Base-by-base conservation (phyloP, 75 land plant species). In the Azolla pinnata region DNA sequence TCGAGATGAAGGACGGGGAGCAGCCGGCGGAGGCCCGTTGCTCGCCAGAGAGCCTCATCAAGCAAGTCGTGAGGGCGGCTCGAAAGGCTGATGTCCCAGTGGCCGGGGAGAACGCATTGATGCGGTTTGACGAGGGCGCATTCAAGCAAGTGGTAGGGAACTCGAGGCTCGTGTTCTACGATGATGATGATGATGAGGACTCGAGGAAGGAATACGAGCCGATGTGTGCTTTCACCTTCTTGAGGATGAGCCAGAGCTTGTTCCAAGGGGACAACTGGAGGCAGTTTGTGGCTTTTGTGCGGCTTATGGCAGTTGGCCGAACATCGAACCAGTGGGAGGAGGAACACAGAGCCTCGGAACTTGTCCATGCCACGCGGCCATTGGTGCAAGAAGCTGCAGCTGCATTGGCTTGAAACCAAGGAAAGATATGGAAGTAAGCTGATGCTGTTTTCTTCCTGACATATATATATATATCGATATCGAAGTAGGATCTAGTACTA, bases 211-310 rank as follows among this genome's bases (percentile, higher is more conserved):
- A 18, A 23, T 46, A 46, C 21, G 49, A 61, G 24, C 63, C 63
- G 1, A 62, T 88, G 78, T 54, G 72, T 29, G 84, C 89, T 19
- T 88, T 88, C 60, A 88, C 93, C 7, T 88, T 65, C 32, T 57
- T 88, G 56, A 74, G 93, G 59, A 76, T 88, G 93, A 84, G 76
- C 35, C 73, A 79, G 74, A 71, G 27, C 33, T 33, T 88, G 72
- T 85, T 88, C 40, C 82, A 88, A 34, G 70, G 62, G 45, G 82
- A 81, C 0, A 84, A 87, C 18, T 87, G 91, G 91, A 31, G 82
- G 35, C 29, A 70, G 18, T 71, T 88, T 35, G 93, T 88, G 24
- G 68, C 68, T 44, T 88, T 88, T 58, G 93, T 88, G 44, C 82
- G 63, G 73, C 64, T 52, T 50, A 88, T 85, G 89, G 44, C 60